Conservation (phyloP, 2,329 filamentous ascomycete genomes). For the Colletotrichum echinochloae region DNA sequence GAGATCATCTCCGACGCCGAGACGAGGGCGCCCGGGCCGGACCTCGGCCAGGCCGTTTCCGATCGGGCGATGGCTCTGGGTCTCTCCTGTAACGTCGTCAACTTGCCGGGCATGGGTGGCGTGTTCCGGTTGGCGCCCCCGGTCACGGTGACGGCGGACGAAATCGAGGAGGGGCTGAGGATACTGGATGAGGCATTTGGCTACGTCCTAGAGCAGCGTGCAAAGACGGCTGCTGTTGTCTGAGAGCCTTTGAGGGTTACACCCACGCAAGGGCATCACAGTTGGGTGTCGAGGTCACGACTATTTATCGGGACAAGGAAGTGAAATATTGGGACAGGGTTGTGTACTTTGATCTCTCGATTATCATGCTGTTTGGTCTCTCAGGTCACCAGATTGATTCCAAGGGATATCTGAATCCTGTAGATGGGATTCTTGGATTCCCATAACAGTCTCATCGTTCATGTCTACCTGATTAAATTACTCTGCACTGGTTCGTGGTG, state of each 20-base stretch:
- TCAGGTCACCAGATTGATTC: too few relatives aligned
- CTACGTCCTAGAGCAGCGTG: slow-evolving; percentile 7
- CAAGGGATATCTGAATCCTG: too few relatives aligned
- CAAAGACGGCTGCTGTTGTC: not conserved
- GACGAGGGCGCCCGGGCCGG: slow-evolving; percentile 56
- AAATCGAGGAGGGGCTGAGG: slow-evolving; percentile 58
- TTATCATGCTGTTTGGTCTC: not conserved
- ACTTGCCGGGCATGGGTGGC: slow-evolving; percentile 59
- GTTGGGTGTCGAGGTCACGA: too few relatives aligned
- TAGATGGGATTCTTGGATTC: too few relatives aligned
- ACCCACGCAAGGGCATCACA: too few relatives aligned
- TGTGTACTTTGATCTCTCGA: too few relatives aligned
- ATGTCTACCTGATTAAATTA: too few relatives aligned
- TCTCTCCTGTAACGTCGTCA: slow-evolving; percentile 62
- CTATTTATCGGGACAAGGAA: not conserved
- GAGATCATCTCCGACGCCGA: slow-evolving; percentile 61
- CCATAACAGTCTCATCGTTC: too few relatives aligned
- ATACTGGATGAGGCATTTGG: slow-evolving; percentile 64
- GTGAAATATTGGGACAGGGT: not conserved
- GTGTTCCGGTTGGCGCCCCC: slow-evolving; percentile 64
- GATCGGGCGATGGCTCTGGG: slow-evolving; percentile 58
- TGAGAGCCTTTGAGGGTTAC: not conserved
- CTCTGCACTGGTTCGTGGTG: not conserved
- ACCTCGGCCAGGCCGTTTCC: slow-evolving; percentile 58
- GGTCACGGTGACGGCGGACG: slow-evolving; percentile 59